Evolutionary conservation across 345 rosid species (phyloP), one percentile per base, ranked within the genome.

Genomic region (Gossypium australe): DNA sequence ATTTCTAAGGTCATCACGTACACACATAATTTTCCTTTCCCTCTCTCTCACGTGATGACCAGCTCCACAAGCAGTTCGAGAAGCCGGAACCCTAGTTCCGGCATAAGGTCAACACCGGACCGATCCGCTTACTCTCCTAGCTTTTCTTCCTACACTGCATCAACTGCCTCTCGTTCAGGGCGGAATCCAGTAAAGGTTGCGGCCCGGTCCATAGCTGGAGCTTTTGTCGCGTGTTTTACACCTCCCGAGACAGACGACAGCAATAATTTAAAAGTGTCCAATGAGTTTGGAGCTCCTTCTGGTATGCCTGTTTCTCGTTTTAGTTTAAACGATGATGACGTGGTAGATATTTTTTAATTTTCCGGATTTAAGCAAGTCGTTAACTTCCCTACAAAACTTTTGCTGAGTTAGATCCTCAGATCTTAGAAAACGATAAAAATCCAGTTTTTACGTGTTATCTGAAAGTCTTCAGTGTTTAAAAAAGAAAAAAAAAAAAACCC

Each of bases 141-240:
- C 74, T 11, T 59, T 24, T 27, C 45, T 69, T 69, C 45, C 45
- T 72, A 79, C 82, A 72, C 86, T 27, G 79, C 81, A 55, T 80
- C 86, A 78, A 78, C 63, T 70, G 83, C 57, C 71, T 52, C 87
- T n/a, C 69, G 14, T 75, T 81, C 87, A 76, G 14, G 70, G 58
- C 73, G 69, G 58, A 86, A 78, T 72, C 79, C 85, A 6, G 73
- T 85, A 11, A 59, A 65, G 5, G 51, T 44, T 20, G 87, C 83
- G 2, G 85, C 82, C 66, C 80, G 89, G 56, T 88, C 90, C 52
- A 77, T 91, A 58, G 89, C 84, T 16, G 88, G 89, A 41, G 77
- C 86, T 62, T 94, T 94, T 78, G 44, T 82, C 24, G 67, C 79
- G 18, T 94, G 97, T 79, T 89, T 94, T 78, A 83, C 92, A 41